phyloP scores from a whole-genome alignment of 228 moss, liverwort and hornwort genomes.

The Sphagnum magellanicum region DNA sequence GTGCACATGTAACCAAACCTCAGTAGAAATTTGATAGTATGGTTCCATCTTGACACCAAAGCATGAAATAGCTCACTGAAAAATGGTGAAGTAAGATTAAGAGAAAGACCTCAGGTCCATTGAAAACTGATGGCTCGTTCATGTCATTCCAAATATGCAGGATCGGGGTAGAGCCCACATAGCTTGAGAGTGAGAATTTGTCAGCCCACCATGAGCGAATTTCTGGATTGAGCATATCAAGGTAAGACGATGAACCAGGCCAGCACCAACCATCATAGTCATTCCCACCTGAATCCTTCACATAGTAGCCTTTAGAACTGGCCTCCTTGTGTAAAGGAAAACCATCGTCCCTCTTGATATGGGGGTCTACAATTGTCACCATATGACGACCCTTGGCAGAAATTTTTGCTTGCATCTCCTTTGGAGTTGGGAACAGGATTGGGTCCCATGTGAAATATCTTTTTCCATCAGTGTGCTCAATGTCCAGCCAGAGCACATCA shows the following conservation, averaged over 20 bases:
- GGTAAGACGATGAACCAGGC: slow-evolving; percentile 94
- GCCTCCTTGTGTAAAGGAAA: slow-evolving; percentile 85
- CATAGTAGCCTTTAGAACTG: slow-evolving; percentile 68
- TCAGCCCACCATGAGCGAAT: slow-evolving; percentile 93
- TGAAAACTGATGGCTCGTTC: slow-evolving; percentile 99
- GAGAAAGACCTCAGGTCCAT: slow-evolving; percentile 85
- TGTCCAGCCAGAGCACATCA: slow-evolving; percentile 96
- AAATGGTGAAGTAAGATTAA: neutral
- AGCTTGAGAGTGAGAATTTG: slow-evolving; percentile 65
- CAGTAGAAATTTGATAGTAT: too few relatives aligned
- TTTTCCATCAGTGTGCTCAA: slow-evolving; percentile 96
- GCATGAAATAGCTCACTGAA: neutral
- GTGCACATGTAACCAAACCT: too few relatives aligned
- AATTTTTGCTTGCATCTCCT: slow-evolving; percentile 91
- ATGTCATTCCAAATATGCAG: slow-evolving; percentile 98
- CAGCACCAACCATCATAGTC: slow-evolving; percentile 99
- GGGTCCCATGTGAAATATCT: slow-evolving; percentile 95
- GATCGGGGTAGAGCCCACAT: slow-evolving; percentile 77
- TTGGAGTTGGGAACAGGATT: slow-evolving; percentile 71
- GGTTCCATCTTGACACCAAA: too few relatives aligned
- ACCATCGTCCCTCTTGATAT: slow-evolving; percentile 85
- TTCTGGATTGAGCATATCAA: slow-evolving; percentile 82
- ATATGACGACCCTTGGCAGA: slow-evolving; percentile 91
- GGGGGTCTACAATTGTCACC: slow-evolving; percentile 99
- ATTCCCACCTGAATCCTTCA: slow-evolving; percentile 63